Evolutionary conservation across 108 stramenopile genomes (phyloP).

Genomic region (Fragilaria radians): DNA sequence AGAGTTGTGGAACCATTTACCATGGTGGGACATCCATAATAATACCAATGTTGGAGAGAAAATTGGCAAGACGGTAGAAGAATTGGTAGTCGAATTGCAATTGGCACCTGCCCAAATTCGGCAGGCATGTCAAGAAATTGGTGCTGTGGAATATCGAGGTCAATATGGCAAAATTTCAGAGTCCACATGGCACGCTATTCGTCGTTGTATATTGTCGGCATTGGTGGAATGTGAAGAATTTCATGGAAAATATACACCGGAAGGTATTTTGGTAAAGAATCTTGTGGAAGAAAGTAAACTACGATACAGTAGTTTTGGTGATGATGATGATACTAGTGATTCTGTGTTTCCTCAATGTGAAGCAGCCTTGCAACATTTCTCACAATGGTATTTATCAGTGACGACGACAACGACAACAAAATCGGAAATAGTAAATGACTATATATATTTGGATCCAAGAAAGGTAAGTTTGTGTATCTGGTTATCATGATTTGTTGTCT

Average conservation of each 20-base stretch:
- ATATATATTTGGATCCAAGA: neutral
- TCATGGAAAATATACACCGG: neutral
- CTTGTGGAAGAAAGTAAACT: neutral
- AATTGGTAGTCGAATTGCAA: constrained; percentile 11
- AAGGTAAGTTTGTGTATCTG: neutral
- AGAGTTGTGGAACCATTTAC: neutral
- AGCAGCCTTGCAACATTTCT: neutral
- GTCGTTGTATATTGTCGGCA: constrained; percentile 10
- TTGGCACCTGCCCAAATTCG: constrained; percentile 1
- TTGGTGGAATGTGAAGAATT: constrained; percentile 19
- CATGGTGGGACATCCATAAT: constrained; percentile 2
- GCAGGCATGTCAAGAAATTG: neutral
- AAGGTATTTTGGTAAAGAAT: neutral
- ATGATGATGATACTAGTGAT: no score
- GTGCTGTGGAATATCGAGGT: neutral
- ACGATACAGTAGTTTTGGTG: neutral
- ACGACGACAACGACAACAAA: neutral
- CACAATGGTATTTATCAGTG: no score
- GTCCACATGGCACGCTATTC: constrained; percentile 5
- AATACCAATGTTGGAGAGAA: neutral
- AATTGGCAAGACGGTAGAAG: constrained; percentile 2
- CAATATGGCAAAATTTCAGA: constrained; percentile 13
- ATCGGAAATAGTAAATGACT: neutral
- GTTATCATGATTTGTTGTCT: neutral
- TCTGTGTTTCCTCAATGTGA: neutral